Percentiles rank a stretch among this genome's conserved stretches.
These are phyloP conservation scores for Ophiocytium majus DNA, from an alignment of 352 stramenopile species.

Conservation along the genomic window DNA sequence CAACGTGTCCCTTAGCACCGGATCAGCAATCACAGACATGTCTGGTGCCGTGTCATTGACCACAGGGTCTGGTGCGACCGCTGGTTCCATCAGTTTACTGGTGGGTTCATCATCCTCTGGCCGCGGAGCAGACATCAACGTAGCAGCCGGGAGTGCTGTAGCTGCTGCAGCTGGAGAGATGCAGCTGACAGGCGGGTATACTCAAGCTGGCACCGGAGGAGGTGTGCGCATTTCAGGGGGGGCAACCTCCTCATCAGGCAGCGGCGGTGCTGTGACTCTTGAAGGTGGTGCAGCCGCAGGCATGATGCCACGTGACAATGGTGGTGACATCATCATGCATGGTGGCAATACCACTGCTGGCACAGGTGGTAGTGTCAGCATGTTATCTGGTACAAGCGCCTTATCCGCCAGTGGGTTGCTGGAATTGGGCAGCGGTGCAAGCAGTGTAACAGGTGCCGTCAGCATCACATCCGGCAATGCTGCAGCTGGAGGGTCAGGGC, in stretches of 20 bases:
- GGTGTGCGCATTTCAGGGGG: background rate
- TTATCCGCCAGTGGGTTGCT: background rate
- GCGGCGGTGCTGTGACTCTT: background rate
- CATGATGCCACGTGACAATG: background rate
- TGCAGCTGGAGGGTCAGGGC: background rate
- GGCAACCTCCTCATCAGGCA: background rate
- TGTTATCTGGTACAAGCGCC: background rate
- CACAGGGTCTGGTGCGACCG: conserved; percentile 28
- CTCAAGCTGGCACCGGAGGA: conserved; percentile 4
- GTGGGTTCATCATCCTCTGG: conserved; percentile 25
- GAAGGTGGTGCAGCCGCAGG: background rate
- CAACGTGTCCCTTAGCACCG: conserved; percentile 31
- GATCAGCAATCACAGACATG: conserved; percentile 14
- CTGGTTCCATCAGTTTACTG: conserved; percentile 26
- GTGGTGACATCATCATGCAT: background rate
- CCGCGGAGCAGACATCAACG: background rate
- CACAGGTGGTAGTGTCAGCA: background rate
- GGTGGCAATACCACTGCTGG: background rate
- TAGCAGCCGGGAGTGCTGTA: background rate
- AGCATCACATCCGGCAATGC: background rate
- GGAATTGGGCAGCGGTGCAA: background rate
- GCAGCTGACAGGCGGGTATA: background rate
- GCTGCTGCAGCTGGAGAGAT: background rate
- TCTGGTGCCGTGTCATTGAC: conserved; percentile 31
- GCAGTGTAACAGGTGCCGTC: background rate